Conservation (phyloP, 495 filamentous ascomycete species). For the Hypoxylon fuscum region DNA sequence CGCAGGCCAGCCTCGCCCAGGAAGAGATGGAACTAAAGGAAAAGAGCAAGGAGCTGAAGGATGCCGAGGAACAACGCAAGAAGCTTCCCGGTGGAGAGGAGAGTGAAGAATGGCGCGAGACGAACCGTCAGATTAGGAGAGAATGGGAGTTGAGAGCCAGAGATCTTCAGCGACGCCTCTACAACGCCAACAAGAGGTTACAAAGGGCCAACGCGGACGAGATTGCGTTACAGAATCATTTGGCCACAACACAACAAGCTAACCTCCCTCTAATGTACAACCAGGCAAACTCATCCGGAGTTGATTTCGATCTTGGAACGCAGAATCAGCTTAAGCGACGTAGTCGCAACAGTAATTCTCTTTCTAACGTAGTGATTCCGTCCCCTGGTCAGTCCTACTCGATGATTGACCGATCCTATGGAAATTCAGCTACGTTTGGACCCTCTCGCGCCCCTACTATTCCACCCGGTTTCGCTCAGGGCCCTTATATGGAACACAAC, state of each 20-base stretch:
- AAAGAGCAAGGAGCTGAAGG: conserved; percentile 57
- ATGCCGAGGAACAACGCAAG: conserved; percentile 64
- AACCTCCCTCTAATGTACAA: conserved; percentile 49
- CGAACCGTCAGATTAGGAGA: conserved; percentile 50
- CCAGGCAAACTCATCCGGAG: conserved; percentile 55
- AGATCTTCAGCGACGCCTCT: conserved; percentile 54
- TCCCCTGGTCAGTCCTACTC: conserved; percentile 52
- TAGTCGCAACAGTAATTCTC: conserved; percentile 65
- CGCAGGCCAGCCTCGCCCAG: conserved; percentile 40
- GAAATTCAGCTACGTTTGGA: conserved; percentile 46
- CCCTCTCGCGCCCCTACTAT: conserved; percentile 51
- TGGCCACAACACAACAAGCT: conserved; percentile 41
- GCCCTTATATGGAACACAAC: conserved; percentile 60
- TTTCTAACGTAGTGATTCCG: conserved; percentile 56
- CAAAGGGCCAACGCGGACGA: conserved; percentile 54
- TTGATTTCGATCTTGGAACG: conserved; percentile 59
- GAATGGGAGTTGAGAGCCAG: conserved; percentile 57
- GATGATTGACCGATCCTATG: conserved; percentile 48
- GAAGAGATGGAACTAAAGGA: conserved; percentile 58
- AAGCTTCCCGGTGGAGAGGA: conserved; percentile 62
- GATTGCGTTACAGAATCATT: conserved; percentile 43
- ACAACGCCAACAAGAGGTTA: conserved; percentile 45
- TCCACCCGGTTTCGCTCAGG: conserved; percentile 59
- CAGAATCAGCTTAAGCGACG: conserved; percentile 61
- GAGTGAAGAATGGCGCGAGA: conserved; percentile 62